phyloP scores from a whole-genome alignment of 2,329 filamentous ascomycete species.

The Xylariaceae sp. region DNA sequence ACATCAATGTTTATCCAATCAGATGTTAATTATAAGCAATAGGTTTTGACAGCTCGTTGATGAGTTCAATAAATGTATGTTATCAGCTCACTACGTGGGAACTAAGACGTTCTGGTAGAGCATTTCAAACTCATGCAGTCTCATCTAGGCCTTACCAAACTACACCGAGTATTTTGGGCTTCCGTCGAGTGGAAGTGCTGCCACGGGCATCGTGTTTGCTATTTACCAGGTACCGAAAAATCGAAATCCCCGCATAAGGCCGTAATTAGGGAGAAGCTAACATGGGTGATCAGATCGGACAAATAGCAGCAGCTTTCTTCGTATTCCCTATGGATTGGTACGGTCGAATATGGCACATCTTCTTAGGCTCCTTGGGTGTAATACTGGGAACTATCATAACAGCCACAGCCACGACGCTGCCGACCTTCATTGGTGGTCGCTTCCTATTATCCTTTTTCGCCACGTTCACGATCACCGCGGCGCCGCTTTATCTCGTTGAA shows the following conservation, averaged over 20 bases:
- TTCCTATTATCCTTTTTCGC: constrained; percentile 52
- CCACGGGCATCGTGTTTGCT: constrained; percentile 42
- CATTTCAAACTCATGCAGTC: not conserved
- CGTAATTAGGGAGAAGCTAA: constrained; percentile 7
- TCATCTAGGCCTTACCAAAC: constrained; percentile 32
- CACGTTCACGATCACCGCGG: constrained; percentile 51
- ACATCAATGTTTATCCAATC: not conserved
- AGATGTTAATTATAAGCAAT: too few relatives aligned
- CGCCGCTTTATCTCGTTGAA: constrained; percentile 58
- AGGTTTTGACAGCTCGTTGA: constrained; percentile 40
- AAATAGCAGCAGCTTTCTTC: constrained; percentile 41
- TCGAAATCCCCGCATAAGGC: too few relatives aligned
- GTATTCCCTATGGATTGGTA: constrained; percentile 42
- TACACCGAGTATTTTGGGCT: constrained; percentile 39
- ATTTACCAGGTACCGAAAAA: constrained; percentile 34
- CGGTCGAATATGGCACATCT: constrained; percentile 40
- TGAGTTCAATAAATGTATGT: constrained; percentile 41
- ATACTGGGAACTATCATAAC: constrained; percentile 48
- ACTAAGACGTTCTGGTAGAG: not conserved
- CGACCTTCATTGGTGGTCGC: constrained; percentile 49
- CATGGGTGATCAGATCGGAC: constrained; percentile 31
- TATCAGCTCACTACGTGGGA: not conserved
- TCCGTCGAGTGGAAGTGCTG: constrained; percentile 32
- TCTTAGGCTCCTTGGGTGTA: constrained; percentile 44
- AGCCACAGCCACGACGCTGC: constrained; percentile 39